Percentiles rank a stretch among this genome's conserved stretches.
Conservation (phyloP, 1,139 yeast species). For the Spathaspora sp. region DNA sequence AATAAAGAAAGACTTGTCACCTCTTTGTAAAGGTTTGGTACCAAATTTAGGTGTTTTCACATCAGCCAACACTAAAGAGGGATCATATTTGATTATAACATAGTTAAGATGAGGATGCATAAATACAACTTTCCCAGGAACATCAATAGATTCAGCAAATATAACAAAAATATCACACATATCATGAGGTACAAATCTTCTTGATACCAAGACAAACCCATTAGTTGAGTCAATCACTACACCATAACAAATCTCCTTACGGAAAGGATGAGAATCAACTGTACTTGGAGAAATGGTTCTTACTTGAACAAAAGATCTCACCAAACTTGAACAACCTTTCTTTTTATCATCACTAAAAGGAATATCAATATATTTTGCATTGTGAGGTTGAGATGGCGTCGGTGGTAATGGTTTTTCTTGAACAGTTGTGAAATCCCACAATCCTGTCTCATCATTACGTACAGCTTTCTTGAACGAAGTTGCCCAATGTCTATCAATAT, state of each 20-base stretch:
- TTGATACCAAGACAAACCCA: slow-evolving; percentile 79
- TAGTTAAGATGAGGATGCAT: slow-evolving; percentile 88
- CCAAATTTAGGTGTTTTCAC: slow-evolving; percentile 64
- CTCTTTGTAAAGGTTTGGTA: slow-evolving; percentile 61
- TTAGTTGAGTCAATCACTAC: slow-evolving; percentile 74
- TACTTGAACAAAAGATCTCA: slow-evolving; percentile 64
- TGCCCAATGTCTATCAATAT: slow-evolving; percentile 85
- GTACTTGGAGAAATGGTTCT: slow-evolving; percentile 64
- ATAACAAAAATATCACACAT: slow-evolving; percentile 75
- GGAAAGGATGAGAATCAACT: slow-evolving; percentile 70
- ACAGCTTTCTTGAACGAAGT: slow-evolving; percentile 68
- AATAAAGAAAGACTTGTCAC: slow-evolving; percentile 71
- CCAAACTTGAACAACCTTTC: slow-evolving; percentile 51
- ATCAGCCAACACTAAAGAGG: slow-evolving; percentile 48
- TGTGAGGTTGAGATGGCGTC: slow-evolving; percentile 44
- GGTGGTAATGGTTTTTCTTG: slow-evolving; percentile 64
- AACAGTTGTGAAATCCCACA: slow-evolving; percentile 79
- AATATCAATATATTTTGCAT: slow-evolving; percentile 70
- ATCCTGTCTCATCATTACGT: slow-evolving; percentile 78
- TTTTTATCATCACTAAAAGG: slow-evolving; percentile 52
- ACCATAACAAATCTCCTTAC: slow-evolving; percentile 68
- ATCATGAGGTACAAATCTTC: slow-evolving; percentile 82
- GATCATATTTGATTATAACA: slow-evolving; percentile 82
- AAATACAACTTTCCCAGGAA: slow-evolving; percentile 79
- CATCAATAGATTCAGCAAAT: slow-evolving; percentile 81